A percentile compares a stretch with the other conserved stretches of the same genome.
phyloP scores from a whole-genome alignment of 306 rosid species.

The Comarum palustre region DNA sequence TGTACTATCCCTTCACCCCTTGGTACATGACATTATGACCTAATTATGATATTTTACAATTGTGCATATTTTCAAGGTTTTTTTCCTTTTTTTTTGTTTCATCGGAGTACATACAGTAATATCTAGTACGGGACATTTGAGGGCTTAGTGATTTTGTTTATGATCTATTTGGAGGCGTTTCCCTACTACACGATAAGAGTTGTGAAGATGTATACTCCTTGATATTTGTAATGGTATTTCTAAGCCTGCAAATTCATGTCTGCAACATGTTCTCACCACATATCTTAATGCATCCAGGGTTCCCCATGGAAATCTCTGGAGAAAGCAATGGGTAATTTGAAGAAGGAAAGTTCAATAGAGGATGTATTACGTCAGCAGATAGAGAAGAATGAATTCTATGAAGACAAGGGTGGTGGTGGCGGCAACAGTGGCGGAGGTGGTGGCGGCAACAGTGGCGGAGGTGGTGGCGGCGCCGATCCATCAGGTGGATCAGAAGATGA shows the following conservation, averaged over 20 bases:
- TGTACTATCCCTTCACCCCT: neutral
- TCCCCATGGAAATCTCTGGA: constrained; percentile 35
- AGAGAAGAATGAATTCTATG: constrained; percentile 49
- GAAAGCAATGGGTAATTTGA: constrained; percentile 25
- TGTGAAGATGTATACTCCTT: neutral
- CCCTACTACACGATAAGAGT: neutral
- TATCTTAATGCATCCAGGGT: constrained; percentile 18
- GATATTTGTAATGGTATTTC: neutral
- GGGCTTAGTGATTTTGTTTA: neutral
- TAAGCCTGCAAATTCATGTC: neutral
- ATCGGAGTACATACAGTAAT: neutral
- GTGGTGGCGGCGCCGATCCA: constrained; percentile 31
- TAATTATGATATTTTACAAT: neutral
- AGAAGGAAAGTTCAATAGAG: constrained; percentile 61
- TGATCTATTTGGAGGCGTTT: neutral
- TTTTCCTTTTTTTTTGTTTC: neutral
- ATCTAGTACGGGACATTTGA: neutral
- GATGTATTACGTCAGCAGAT: constrained; percentile 62
- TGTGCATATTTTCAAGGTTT: neutral
- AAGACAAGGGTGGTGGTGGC: constrained; percentile 45
- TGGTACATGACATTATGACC: neutral
- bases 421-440: constrained; percentile 43
- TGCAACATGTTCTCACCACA: neutral
- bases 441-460: constrained; percentile 27
- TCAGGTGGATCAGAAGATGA: constrained; percentile 65